Evolutionary conservation across 768 basidiomycete genomes (phyloP).

Genomic region (Termitomyces titanicus): DNA sequence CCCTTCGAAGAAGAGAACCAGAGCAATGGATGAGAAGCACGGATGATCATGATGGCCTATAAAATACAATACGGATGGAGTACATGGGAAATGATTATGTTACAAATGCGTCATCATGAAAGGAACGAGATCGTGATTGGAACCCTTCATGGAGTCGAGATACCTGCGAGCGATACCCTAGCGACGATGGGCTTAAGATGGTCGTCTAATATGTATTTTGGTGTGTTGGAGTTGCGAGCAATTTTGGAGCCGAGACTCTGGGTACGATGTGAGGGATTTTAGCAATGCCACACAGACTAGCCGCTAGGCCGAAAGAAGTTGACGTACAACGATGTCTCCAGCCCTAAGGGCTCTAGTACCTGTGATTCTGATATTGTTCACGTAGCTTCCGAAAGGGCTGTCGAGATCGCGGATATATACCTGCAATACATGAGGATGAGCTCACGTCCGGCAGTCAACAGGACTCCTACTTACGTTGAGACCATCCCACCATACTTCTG

Average conservation of each 20-base stretch:
- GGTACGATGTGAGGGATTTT: background rate
- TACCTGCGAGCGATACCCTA: slow-evolving; percentile 32
- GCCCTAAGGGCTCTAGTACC: slow-evolving; percentile 32
- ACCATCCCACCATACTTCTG: slow-evolving; percentile 43
- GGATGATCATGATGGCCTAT: too few relatives aligned
- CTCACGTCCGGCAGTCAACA: too few relatives aligned
- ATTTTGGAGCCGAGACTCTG: slow-evolving; percentile 40
- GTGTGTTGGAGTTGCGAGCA: slow-evolving; percentile 34
- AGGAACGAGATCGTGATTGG: background rate
- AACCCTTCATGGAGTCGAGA: slow-evolving; percentile 12
- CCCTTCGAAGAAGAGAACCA: too few relatives aligned
- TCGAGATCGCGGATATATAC: slow-evolving; percentile 44
- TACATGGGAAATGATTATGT: slow-evolving; percentile 1
- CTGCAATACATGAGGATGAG: slow-evolving; percentile 21
- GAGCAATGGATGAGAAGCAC: too few relatives aligned
- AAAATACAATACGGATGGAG: background rate
- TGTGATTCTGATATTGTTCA: slow-evolving; percentile 40
- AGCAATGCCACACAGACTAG: slow-evolving; percentile 9
- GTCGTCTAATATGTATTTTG: slow-evolving; percentile 34
- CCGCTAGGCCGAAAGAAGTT: background rate
- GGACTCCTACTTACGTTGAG: slow-evolving; percentile 36
- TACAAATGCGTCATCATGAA: slow-evolving; percentile 2
- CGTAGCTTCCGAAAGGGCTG: slow-evolving; percentile 43
- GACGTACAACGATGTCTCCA: slow-evolving; percentile 43
- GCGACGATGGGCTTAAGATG: slow-evolving; percentile 45